These are phyloP conservation scores for Phytopythium boreale DNA, from an alignment of 352 stramenopile genomes.

Conservation along the genomic window DNA sequence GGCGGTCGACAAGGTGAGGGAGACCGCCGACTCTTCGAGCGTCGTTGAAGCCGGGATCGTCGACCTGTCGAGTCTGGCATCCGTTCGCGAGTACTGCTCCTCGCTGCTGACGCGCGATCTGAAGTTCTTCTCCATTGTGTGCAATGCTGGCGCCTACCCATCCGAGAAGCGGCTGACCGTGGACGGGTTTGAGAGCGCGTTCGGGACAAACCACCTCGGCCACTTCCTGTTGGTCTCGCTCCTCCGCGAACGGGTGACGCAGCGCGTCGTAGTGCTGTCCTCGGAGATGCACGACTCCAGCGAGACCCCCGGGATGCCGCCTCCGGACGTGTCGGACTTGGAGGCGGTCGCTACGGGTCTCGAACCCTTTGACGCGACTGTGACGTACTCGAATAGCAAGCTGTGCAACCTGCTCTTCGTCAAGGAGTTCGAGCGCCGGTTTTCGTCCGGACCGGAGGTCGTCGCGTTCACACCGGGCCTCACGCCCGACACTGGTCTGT, in stretches of 20 bases:
- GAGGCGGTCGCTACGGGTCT: constrained; percentile 31
- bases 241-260: constrained; percentile 8
- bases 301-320: background rate
- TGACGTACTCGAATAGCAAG: constrained; percentile 32
- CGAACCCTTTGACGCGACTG: constrained; percentile 13
- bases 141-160: constrained; percentile 34
- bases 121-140: constrained; percentile 38
- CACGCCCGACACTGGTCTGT: constrained; percentile 31
- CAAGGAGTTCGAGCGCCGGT: constrained; percentile 32
- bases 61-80: constrained; percentile 30
- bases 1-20: constrained; percentile 5
- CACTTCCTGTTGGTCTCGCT: constrained; percentile 33
- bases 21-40: background rate
- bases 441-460: constrained; percentile 11
- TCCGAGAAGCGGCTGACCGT: constrained; percentile 12
- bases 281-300: constrained; percentile 26
- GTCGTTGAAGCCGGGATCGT: constrained; percentile 23
- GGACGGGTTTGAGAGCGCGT: constrained; percentile 34
- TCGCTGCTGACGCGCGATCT: constrained; percentile 17
- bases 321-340: constrained; percentile 29
- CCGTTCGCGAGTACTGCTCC: constrained; percentile 22
- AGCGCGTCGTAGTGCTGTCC: constrained; percentile 33
- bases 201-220: constrained; percentile 36
- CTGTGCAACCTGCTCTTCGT: constrained; percentile 44
- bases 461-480: constrained; percentile 34